Base-by-base conservation (phyloP, 176 grass and related monocot species). In the Triticum dicoccoides region DNA sequence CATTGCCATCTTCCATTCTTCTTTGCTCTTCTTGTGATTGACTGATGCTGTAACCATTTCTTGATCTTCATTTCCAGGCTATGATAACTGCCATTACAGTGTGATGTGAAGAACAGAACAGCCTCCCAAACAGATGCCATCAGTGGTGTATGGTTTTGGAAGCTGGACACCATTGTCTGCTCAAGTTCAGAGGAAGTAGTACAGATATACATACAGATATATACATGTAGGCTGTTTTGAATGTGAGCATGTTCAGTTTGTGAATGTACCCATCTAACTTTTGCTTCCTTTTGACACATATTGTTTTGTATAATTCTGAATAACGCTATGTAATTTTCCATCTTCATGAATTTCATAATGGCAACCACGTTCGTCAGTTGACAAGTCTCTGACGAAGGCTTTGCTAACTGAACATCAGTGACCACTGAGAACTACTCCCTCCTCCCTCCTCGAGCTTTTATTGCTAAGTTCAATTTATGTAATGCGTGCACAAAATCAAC, bases 41-140 rank as follows among this genome's bases (percentile, higher is more conserved):
- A 52, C 5, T 29, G 5, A 23, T 69, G 1, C 42, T 49, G 11
- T 83, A 45, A 73, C 24, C 13, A 13, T 25, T 77, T 82, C 27
- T 24, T 25, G 5, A 12, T 45, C 27, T 68, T 82, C 9, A 63
- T 21, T 49, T 81, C 56, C 92, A 97, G 95, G 95, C 54, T 88
- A 89, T 42, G 87, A 42, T 78, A 32, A 82, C 17, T 97, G 95
- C 89, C 95, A 86, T 49, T 97, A 89, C 84, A 95, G 11, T 75
- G 71, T 92, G 63, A 89, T 97, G 79, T 97, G 89, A 90, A 76
- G 29, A 68, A 0, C 65, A 79, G 23, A 74, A 27, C 38, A 71
- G 1, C 32, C 66, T 65, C 45, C 66, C 39, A 29, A 69, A 76
- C 24, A 63, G 33, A 37, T 35, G 69, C 17, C n/a, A 47, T 73